These are phyloP conservation scores for Candida anutae DNA, from an alignment of 1,139 yeast species.

Conservation along the genomic window DNA sequence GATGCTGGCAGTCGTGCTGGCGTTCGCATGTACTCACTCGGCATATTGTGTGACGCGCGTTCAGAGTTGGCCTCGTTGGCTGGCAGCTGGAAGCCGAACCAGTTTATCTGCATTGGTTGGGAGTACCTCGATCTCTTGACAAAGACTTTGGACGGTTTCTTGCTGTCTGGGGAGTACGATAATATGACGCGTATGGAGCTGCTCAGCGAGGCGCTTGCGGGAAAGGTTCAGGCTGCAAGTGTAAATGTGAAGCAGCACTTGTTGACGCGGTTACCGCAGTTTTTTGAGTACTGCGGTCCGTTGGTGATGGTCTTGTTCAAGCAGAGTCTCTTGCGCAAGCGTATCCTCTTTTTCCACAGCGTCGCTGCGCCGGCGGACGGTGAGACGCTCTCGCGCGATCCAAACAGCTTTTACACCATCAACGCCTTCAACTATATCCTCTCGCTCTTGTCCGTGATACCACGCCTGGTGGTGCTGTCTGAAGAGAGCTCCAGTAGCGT, in stretches of 20 bases:
- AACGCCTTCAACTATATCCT: slow-evolving; percentile 28
- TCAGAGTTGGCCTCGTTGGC: slow-evolving; percentile 9
- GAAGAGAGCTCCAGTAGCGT: slow-evolving; percentile 9
- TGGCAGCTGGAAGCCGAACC: slow-evolving; percentile 46
- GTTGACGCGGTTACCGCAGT: slow-evolving; percentile 36
- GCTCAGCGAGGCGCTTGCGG: background rate
- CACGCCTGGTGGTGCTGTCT: no score
- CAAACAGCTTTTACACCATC: slow-evolving; percentile 7
- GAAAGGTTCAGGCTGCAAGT: background rate
- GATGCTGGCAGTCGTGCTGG: slow-evolving; percentile 33
- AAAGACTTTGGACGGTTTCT: slow-evolving; percentile 29
- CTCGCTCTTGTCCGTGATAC: slow-evolving; percentile 30
- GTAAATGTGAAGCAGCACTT: slow-evolving; percentile 36
- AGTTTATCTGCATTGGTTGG: slow-evolving; percentile 46
- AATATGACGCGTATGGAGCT: slow-evolving; percentile 15
- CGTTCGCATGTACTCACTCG: slow-evolving; percentile 59
- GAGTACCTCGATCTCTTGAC: slow-evolving; percentile 46
- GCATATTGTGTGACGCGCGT: slow-evolving; percentile 46
- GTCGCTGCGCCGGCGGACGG: slow-evolving; percentile 1
- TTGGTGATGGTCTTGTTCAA: slow-evolving; percentile 66
- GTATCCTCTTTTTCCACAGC: slow-evolving; percentile 48
- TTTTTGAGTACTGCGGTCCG: slow-evolving; percentile 60
- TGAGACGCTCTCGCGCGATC: no score
- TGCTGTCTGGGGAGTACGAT: slow-evolving; percentile 14
- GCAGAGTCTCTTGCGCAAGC: slow-evolving; percentile 53